phyloP scores from a whole-genome alignment of 352 stramenopile genomes.

The Phytophthora melonis region DNA sequence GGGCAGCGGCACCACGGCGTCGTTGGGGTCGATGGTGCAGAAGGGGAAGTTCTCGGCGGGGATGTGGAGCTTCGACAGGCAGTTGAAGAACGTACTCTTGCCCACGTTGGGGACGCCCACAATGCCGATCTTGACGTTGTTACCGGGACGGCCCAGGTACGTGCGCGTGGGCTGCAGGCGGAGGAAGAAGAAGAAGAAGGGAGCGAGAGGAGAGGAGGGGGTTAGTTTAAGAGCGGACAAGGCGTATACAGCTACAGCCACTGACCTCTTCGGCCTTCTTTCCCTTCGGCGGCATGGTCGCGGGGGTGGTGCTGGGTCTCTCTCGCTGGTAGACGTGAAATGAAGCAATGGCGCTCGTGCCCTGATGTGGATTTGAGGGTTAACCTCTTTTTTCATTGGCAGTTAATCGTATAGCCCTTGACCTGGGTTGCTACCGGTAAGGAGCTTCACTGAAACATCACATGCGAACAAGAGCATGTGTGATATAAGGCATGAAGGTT shows the following conservation, averaged over 20 bases:
- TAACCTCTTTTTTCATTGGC: slow-evolving; percentile 17
- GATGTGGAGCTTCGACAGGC: slow-evolving; percentile 95
- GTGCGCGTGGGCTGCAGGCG: slow-evolving; percentile 52
- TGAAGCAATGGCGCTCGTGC: slow-evolving; percentile 40
- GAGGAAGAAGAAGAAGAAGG: neutral
- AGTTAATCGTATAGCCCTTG: neutral
- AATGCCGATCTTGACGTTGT: slow-evolving; percentile 99
- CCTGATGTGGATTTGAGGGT: slow-evolving; percentile 10
- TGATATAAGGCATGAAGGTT: slow-evolving; percentile 32
- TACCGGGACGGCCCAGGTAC: slow-evolving; percentile 86
- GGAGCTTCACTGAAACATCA: too few species aligned
- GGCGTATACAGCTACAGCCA: neutral
- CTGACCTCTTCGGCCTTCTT: slow-evolving; percentile 84
- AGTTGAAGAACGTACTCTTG: slow-evolving; percentile 99
- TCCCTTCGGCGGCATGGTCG: slow-evolving; percentile 78
- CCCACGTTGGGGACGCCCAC: slow-evolving; percentile 99
- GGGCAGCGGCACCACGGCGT: slow-evolving; percentile 96
- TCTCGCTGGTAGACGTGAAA: slow-evolving; percentile 18
- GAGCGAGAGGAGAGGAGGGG: neutral
- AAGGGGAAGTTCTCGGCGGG: slow-evolving; percentile 95
- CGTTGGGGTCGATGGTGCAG: slow-evolving; percentile 99
- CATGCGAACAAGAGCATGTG: neutral
- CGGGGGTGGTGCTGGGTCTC: slow-evolving; percentile 15
- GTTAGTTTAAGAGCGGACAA: neutral
- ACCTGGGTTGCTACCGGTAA: neutral